Evolutionary conservation across 352 stramenopile genomes (phyloP).

Genomic region (Globisporangium alternatum): DNA sequence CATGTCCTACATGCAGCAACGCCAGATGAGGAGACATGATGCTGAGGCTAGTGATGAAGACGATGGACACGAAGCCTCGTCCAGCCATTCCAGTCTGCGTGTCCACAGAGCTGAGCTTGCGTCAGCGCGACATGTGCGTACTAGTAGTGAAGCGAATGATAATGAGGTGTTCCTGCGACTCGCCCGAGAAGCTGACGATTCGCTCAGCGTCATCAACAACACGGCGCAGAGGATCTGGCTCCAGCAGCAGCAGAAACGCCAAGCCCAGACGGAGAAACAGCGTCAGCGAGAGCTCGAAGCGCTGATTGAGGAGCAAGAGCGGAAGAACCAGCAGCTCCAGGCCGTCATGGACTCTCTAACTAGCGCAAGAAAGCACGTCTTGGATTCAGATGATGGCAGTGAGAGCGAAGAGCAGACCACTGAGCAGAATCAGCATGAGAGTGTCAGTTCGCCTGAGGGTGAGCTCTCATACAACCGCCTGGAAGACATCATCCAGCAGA

Average conservation of each 20-base stretch:
- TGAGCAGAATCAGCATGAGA: neutral
- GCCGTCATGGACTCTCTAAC: constrained; percentile 31
- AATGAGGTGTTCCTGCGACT: constrained; percentile 37
- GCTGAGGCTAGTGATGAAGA: neutral
- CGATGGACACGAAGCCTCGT: neutral
- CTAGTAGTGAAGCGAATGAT: constrained; percentile 13
- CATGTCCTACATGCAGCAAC: constrained; percentile 15
- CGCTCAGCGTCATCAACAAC: constrained; percentile 66
- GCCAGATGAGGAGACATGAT: neutral
- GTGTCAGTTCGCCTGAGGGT: neutral
- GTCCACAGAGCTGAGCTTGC: neutral
- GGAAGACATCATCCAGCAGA: constrained; percentile 50
- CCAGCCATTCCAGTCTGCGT: neutral
- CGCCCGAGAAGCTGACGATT: constrained; percentile 60
- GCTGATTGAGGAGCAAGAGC: constrained; percentile 1
- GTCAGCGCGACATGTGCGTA: neutral
- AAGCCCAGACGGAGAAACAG: constrained; percentile 5
- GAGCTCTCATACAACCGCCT: constrained; percentile 16
- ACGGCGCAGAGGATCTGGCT: constrained; percentile 47
- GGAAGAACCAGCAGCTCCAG: constrained; percentile 22
- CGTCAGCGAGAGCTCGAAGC: constrained; percentile 6
- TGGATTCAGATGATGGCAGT: constrained; percentile 4
- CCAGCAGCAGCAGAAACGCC: constrained; percentile 35
- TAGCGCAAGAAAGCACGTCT: neutral
- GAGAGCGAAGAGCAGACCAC: neutral